These are phyloP conservation scores for Tripidium arundinaceum DNA, from an alignment of 202 grass and related monocot genomes.

Conservation along the genomic window DNA sequence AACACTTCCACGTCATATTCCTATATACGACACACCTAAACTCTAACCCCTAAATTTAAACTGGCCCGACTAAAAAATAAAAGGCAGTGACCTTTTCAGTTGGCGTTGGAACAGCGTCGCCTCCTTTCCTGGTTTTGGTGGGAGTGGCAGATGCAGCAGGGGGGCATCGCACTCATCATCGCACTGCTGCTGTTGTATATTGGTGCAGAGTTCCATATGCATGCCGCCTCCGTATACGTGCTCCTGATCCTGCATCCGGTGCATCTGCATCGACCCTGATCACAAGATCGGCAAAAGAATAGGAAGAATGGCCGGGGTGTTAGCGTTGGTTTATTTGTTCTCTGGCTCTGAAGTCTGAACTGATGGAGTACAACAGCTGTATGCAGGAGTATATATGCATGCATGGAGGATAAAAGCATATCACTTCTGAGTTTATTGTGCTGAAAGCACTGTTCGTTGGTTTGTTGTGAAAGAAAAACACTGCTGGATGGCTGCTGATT, in stretches of 20 bases:
- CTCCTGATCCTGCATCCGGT: constrained; percentile 29
- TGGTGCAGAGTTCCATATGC: constrained; percentile 28
- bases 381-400: too few species aligned
- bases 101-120: constrained; percentile 21
- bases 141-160: not conserved
- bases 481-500: too few species aligned
- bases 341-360: not conserved
- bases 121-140: constrained; percentile 45
- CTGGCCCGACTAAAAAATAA: constrained; percentile 37
- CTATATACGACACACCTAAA: too few species aligned
- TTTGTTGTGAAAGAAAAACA: too few species aligned
- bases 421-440: too few species aligned
- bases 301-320: not conserved
- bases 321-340: not conserved
- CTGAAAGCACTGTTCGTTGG: too few species aligned
- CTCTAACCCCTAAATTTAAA: too few species aligned
- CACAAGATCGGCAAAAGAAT: constrained; percentile 17
- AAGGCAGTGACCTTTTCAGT: constrained; percentile 53
- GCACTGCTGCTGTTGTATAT: not conserved
- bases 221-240: constrained; percentile 19
- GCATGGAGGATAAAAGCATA: too few species aligned
- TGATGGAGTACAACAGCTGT: not conserved
- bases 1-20: too few species aligned
- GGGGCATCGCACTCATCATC: constrained; percentile 28
- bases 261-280: constrained; percentile 28